A percentile compares a stretch with the other conserved stretches of the same genome.
Conservation (phyloP, 331 rosid species). For the Saraca asoca region DNA sequence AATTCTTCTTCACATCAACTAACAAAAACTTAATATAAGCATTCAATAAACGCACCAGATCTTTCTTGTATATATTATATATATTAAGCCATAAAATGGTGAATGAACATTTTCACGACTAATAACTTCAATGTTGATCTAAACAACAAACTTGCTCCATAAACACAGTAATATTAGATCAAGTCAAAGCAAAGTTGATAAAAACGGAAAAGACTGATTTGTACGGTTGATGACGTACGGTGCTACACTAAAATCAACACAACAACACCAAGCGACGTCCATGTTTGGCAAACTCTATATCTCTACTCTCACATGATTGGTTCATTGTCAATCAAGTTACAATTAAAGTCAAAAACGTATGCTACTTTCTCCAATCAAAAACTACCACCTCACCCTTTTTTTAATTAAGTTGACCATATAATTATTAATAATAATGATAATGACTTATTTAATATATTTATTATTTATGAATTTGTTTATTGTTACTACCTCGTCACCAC, state of each 20-base stretch:
- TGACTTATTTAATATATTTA: not conserved
- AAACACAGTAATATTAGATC: not conserved
- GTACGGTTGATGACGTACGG: slow-evolving; percentile 80
- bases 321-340: slow-evolving; percentile 33
- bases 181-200: slow-evolving; percentile 24
- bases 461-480: not conserved
- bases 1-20: too few relatives aligned
- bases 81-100: not conserved
- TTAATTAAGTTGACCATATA: slow-evolving; percentile 49
- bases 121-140: slow-evolving; percentile 6
- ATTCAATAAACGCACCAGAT: slow-evolving; percentile 1
- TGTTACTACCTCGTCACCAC: not conserved
- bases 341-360: slow-evolving; percentile 53
- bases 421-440: slow-evolving; percentile 5
- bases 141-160: too few relatives aligned
- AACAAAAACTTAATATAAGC: too few relatives aligned
- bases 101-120: not conserved
- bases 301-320: slow-evolving; percentile 46
- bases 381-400: slow-evolving; percentile 28
- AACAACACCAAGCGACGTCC: too few relatives aligned
- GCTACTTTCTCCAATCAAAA: slow-evolving; percentile 43
- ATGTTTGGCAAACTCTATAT: not conserved
- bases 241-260: too few relatives aligned
- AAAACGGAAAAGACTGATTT: slow-evolving; percentile 47
- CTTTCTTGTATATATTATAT: slow-evolving; percentile 26